Percentiles rank a stretch among this genome's conserved stretches.
Conservation (phyloP, 2,329 filamentous ascomycete genomes). For the Xylaria polymorpha region DNA sequence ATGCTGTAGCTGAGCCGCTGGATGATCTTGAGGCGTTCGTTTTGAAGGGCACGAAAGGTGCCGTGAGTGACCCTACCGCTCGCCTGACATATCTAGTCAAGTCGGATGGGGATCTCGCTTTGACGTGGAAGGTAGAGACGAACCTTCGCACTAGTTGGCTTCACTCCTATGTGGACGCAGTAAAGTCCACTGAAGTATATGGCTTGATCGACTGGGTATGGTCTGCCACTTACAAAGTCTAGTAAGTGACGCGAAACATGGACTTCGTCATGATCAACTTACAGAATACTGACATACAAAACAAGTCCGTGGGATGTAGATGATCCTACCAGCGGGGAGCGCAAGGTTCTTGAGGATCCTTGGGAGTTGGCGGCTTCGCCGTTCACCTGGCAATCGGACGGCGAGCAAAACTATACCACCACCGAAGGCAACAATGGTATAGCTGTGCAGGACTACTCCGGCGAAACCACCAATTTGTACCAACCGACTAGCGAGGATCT, state of each 20-base stretch:
- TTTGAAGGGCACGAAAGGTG: conserved; percentile 62
- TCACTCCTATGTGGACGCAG: conserved; percentile 66
- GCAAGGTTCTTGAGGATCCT: conserved; percentile 59
- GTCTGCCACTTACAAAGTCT: conserved; percentile 67
- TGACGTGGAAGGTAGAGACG: conserved; percentile 70
- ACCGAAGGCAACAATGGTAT: conserved; percentile 70
- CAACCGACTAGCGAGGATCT: conserved; percentile 57
- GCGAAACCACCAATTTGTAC: conserved; percentile 59
- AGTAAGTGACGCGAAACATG: conserved; percentile 48
- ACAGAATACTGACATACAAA: conserved; percentile 26
- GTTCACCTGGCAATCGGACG: conserved; percentile 65
- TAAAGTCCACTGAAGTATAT: conserved; percentile 58
- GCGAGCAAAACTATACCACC: conserved; percentile 59
- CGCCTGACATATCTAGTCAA: conserved; percentile 66
- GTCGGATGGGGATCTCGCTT: conserved; percentile 58
- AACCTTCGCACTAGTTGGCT: conserved; percentile 68
- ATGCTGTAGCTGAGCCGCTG: conserved; percentile 52
- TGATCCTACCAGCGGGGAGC: conserved; percentile 62
- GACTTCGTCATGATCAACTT: neutral
- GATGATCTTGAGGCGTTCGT: conserved; percentile 54
- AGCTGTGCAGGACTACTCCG: conserved; percentile 63
- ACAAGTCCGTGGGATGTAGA: conserved; percentile 63
- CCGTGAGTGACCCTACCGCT: conserved; percentile 63
- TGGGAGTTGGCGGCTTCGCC: conserved; percentile 60
- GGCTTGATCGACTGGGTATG: conserved; percentile 68